phyloP scores from a whole-genome alignment of 331 rosid genomes.

The Dryas integrifolia region DNA sequence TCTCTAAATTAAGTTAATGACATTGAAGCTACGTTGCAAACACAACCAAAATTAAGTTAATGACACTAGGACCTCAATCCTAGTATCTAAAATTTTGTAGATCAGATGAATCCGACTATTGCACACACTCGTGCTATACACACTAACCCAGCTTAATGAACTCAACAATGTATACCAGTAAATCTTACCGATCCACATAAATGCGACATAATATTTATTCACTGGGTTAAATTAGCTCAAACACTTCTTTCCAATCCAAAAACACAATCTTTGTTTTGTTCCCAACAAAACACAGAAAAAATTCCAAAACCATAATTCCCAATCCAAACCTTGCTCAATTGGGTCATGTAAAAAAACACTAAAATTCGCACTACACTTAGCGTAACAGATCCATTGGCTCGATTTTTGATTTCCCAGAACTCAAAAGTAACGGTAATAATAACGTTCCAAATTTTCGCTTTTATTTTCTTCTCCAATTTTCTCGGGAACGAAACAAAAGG shows the following conservation, averaged over 20 bases:
- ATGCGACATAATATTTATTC: conserved; percentile 3
- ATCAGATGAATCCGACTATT: neutral
- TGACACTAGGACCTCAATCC: neutral
- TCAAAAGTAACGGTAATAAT: conserved; percentile 17
- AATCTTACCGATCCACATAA: neutral
- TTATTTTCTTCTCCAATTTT: conserved; percentile 25
- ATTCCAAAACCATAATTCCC: conserved; percentile 19
- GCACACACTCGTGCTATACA: neutral
- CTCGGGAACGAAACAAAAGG: conserved; percentile 28
- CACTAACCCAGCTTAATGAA: conserved; percentile 5
- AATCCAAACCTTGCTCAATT: conserved; percentile 20
- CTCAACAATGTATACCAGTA: neutral
- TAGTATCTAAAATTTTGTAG: neutral
- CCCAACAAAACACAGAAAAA: conserved; percentile 11
- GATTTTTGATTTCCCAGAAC: conserved; percentile 20
- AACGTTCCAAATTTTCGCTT: conserved; percentile 33
- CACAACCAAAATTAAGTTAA: neutral
- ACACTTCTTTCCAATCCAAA: conserved; percentile 30
- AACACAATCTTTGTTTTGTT: conserved; percentile 11
- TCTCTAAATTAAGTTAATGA: neutral
- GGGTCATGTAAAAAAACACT: conserved; percentile 27
- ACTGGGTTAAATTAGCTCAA: conserved; percentile 23
- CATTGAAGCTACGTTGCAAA: conserved; percentile 7
- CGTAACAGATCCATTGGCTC: conserved; percentile 12
- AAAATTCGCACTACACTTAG: conserved; percentile 15